These are phyloP conservation scores for Cadophora sp. DNA, from an alignment of 2,329 filamentous ascomycete genomes.

Conservation along the genomic window DNA sequence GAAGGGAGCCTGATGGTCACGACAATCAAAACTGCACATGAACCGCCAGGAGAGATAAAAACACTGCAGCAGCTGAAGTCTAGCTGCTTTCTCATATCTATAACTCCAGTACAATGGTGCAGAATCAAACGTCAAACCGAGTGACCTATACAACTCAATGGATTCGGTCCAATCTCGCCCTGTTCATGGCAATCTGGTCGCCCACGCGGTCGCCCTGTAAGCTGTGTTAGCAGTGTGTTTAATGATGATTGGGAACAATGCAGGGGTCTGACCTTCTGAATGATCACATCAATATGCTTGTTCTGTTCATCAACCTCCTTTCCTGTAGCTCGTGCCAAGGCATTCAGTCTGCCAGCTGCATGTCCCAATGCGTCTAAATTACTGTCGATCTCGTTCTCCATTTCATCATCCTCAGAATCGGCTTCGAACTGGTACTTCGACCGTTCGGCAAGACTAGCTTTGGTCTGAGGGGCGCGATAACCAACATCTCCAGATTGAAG, in stretches of 20 bases:
- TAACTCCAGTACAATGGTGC: constrained; percentile 26
- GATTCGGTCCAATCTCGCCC: constrained; percentile 54
- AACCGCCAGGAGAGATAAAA: neutral
- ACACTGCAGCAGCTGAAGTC: neutral
- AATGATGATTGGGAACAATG: constrained; percentile 42
- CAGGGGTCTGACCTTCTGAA: constrained; percentile 68
- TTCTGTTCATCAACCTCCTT: constrained; percentile 81
- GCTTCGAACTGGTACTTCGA: constrained; percentile 80
- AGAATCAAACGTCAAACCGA: neutral
- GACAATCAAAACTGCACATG: neutral
- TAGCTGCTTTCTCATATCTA: constrained; percentile 17
- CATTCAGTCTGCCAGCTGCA: constrained; percentile 73
- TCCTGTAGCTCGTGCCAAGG: constrained; percentile 75
- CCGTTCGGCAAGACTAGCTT: constrained; percentile 61
- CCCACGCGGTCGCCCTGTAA: constrained; percentile 80
- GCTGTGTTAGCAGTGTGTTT: neutral
- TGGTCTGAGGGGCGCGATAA: constrained; percentile 39
- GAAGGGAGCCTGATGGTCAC: neutral
- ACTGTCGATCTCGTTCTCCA: constrained; percentile 74
- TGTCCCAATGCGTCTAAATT: constrained; percentile 66
- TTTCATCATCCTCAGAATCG: constrained; percentile 51
- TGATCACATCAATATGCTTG: constrained; percentile 77
- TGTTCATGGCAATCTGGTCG: constrained; percentile 81
- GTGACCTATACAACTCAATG: constrained; percentile 29
- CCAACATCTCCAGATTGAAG: constrained; percentile 46